These are phyloP conservation scores for Candida sp. DNA, from an alignment of 1,139 yeast species.

Conservation along the genomic window DNA sequence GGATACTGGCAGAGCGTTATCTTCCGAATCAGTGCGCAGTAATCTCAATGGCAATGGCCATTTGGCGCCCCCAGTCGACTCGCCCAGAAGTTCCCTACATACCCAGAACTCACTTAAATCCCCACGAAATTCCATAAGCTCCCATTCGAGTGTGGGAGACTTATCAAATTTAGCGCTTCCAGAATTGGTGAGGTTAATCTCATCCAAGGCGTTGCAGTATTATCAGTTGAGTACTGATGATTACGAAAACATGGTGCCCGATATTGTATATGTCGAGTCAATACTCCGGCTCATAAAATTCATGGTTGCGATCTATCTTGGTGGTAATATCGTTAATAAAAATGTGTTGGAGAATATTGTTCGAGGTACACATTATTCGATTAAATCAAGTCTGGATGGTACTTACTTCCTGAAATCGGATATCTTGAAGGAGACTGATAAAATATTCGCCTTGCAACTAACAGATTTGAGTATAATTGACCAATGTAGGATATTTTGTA, in stretches of 20 bases:
- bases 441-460: slow-evolving; percentile 35
- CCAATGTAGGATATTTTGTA: slow-evolving; percentile 60
- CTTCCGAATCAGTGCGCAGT: slow-evolving; percentile 14
- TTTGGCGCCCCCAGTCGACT: slow-evolving; percentile 4
- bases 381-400: slow-evolving; percentile 6
- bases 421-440: slow-evolving; percentile 50
- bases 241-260: slow-evolving; percentile 79
- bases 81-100: slow-evolving; percentile 3
- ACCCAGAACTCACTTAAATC: slow-evolving; percentile 12
- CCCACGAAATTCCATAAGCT: slow-evolving; percentile 31
- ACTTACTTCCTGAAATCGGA: slow-evolving; percentile 29
- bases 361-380: slow-evolving; percentile 9
- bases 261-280: slow-evolving; percentile 72
- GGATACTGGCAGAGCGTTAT: slow-evolving; percentile 15
- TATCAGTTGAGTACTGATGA: slow-evolving; percentile 60
- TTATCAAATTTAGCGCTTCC: slow-evolving; percentile 29
- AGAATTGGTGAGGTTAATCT: slow-evolving; percentile 46
- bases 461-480: slow-evolving; percentile 45
- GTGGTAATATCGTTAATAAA: slow-evolving; percentile 46
- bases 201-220: slow-evolving; percentile 47
- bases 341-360: slow-evolving; percentile 34
- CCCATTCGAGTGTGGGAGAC: slow-evolving; percentile 16
- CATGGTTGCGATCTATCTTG: slow-evolving; percentile 49
- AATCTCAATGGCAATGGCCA: slow-evolving; percentile 1
- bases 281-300: slow-evolving; percentile 62